These are phyloP conservation scores for Exophiala viscosa DNA, from an alignment of 2,329 filamentous ascomycete species.

Conservation along the genomic window DNA sequence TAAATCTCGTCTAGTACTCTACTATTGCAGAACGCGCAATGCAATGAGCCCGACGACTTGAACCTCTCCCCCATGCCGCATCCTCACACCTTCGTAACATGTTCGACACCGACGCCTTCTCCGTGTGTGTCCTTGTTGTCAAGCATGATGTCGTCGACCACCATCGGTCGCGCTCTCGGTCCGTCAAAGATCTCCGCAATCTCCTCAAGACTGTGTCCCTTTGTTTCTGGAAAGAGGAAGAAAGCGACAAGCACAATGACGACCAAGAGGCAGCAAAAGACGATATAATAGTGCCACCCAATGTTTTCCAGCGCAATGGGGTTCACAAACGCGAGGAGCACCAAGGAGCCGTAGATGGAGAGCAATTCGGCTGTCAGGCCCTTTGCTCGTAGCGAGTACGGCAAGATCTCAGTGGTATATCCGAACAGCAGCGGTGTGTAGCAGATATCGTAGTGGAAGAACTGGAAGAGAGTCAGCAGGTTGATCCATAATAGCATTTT, in stretches of 20 bases:
- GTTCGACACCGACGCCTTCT: not conserved
- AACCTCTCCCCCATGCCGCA: not conserved
- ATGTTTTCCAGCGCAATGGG: slow-evolving; percentile 35
- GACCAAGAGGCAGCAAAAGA: slow-evolving; percentile 33
- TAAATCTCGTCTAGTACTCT: too few species aligned
- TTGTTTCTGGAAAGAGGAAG: slow-evolving; percentile 33
- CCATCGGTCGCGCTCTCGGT: not conserved
- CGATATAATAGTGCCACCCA: slow-evolving; percentile 36
- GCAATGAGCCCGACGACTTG: too few species aligned
- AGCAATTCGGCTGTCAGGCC: slow-evolving; percentile 37
- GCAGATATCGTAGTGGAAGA: slow-evolving; percentile 36
- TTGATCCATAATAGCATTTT: too few species aligned
- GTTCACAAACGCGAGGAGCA: slow-evolving; percentile 33
- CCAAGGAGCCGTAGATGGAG: slow-evolving; percentile 27
- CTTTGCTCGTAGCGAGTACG: slow-evolving; percentile 47
- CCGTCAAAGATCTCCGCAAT: slow-evolving; percentile 11
- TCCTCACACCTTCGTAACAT: not conserved
- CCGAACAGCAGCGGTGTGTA: slow-evolving; percentile 31
- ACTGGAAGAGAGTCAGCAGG: not conserved
- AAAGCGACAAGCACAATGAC: slow-evolving; percentile 27
- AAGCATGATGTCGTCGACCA: not conserved
- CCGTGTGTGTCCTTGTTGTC: not conserved
- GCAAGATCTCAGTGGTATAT: slow-evolving; percentile 48
- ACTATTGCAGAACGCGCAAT: too few species aligned
- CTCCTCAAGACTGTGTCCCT: slow-evolving; percentile 24